phyloP scores from a whole-genome alignment of 2,329 filamentous ascomycete genomes.

The Aureobasidium mangrovei region DNA sequence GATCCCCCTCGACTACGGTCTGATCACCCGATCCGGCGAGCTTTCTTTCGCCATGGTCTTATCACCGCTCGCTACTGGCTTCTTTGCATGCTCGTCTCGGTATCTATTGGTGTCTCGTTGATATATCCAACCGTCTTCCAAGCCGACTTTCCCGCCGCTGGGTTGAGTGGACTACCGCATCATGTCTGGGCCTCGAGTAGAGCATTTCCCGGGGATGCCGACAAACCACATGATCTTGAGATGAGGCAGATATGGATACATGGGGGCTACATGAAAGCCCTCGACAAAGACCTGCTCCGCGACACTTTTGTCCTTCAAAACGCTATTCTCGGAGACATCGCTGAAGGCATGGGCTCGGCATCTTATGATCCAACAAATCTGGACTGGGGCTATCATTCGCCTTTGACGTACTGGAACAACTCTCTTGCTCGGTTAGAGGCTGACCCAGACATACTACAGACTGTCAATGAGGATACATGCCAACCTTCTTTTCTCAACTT shows the following conservation, averaged over 20 bases:
- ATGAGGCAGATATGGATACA: slow-evolving; percentile 79
- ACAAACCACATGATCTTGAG: slow-evolving; percentile 56
- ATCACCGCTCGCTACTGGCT: slow-evolving; percentile 66
- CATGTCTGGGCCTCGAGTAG: slow-evolving; percentile 75
- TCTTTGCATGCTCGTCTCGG: slow-evolving; percentile 64
- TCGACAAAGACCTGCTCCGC: slow-evolving; percentile 56
- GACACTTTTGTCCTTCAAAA: slow-evolving; percentile 63
- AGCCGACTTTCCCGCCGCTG: slow-evolving; percentile 60
- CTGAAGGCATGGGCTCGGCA: neutral
- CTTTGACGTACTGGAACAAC: slow-evolving; percentile 71
- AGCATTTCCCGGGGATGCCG: slow-evolving; percentile 45
- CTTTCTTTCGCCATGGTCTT: slow-evolving; percentile 61
- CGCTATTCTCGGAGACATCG: slow-evolving; percentile 49
- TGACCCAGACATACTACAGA: slow-evolving; percentile 56
- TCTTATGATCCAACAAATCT: neutral
- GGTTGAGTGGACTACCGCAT: slow-evolving; percentile 62
- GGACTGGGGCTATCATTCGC: slow-evolving; percentile 70
- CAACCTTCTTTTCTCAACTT: slow-evolving; percentile 61
- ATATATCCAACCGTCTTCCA: slow-evolving; percentile 70
- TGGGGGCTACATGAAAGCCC: slow-evolving; percentile 68
- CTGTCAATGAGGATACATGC: slow-evolving; percentile 57
- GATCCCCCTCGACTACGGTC: slow-evolving; percentile 59
- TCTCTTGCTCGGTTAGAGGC: slow-evolving; percentile 48
- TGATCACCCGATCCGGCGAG: slow-evolving; percentile 55
- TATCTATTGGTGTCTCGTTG: slow-evolving; percentile 59